These are phyloP conservation scores for Tuber aestivum DNA, from an alignment of 495 filamentous ascomycete genomes.

Conservation along the genomic window DNA sequence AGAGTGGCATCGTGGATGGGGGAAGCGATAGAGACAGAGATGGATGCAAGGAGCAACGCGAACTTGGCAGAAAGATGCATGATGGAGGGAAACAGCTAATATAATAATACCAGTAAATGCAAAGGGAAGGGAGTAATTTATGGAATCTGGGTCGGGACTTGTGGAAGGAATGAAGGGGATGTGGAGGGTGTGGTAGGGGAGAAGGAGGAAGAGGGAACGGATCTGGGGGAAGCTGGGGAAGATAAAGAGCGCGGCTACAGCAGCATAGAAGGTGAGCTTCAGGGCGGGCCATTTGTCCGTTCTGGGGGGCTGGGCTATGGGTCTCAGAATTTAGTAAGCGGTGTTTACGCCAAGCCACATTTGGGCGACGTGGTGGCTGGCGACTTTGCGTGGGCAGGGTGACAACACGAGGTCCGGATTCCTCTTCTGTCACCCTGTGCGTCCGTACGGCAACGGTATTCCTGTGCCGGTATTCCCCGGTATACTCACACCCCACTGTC, in stretches of 20 bases:
- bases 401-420: neutral
- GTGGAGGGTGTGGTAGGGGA: slow-evolving; percentile 35
- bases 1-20: slow-evolving; percentile 68
- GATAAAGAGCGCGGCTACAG: slow-evolving; percentile 39
- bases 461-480: neutral
- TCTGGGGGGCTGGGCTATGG: neutral
- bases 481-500: too few species aligned
- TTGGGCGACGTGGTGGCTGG: slow-evolving; percentile 5
- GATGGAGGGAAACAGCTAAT: slow-evolving; percentile 20
- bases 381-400: neutral
- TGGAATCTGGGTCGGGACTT: slow-evolving; percentile 18
- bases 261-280: neutral
- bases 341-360: neutral
- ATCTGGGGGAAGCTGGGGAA: slow-evolving; percentile 37
- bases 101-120: too few species aligned
- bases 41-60: slow-evolving; percentile 44
- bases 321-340: neutral
- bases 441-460: neutral
- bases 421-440: too few species aligned
- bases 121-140: slow-evolving; percentile 14
- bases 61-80: slow-evolving; percentile 43
- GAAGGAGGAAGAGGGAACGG: slow-evolving; percentile 40
- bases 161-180: slow-evolving; percentile 32
- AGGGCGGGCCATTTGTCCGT: neutral
- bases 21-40: slow-evolving; percentile 49